These are phyloP conservation scores for Pseudogymnoascus sp. DNA, from an alignment of 2,329 filamentous ascomycete genomes.

Conservation along the genomic window DNA sequence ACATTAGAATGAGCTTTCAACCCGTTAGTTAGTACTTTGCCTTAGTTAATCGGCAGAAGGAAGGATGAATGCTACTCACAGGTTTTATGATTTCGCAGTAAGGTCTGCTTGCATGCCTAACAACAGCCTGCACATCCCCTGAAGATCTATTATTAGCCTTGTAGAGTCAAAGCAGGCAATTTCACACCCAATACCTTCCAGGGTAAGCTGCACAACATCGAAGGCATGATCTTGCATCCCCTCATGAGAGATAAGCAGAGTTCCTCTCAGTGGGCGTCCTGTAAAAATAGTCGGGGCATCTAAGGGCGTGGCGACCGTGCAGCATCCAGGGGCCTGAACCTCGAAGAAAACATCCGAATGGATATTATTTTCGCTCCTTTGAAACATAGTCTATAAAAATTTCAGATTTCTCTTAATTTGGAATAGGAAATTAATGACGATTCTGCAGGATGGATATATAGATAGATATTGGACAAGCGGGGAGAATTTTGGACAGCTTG, in stretches of 20 bases:
- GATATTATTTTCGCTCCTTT: neutral
- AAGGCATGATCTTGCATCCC: neutral
- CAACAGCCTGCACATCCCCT: neutral
- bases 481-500: neutral
- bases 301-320: neutral
- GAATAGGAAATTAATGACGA: too few species aligned
- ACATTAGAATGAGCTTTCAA: conserved; percentile 1
- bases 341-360: neutral
- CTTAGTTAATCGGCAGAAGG: neutral
- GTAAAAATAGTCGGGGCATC: conserved; percentile 1
- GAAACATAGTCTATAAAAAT: neutral
- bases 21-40: neutral
- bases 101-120: neutral
- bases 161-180: neutral
- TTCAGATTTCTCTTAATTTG: too few species aligned
- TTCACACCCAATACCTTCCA: neutral
- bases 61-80: conserved; percentile 1
- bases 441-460: neutral
- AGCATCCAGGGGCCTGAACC: neutral
- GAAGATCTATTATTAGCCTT: neutral
- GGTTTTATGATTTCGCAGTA: neutral
- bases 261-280: neutral
- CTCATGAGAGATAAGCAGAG: conserved; percentile 5
- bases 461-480: neutral
- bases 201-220: neutral